These are phyloP conservation scores for Sanghuangporus weigelae DNA, from an alignment of 1,284 basidiomycete genomes.

Conservation along the genomic window DNA sequence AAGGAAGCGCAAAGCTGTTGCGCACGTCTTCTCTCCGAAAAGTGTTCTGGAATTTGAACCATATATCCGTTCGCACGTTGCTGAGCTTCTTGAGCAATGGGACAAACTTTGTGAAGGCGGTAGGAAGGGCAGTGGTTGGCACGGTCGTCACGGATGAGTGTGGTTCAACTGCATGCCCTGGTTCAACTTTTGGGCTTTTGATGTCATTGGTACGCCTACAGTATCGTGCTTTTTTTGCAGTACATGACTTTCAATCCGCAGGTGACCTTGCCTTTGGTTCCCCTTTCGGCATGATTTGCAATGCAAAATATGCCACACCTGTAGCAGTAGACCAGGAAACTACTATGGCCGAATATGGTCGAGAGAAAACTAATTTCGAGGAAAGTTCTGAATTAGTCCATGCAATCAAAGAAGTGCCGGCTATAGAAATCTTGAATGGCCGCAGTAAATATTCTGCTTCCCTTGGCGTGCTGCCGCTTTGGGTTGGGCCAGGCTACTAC, in stretches of 20 bases:
- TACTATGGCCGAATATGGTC: slow-evolving; percentile 53
- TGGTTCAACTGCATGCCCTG: slow-evolving; percentile 75
- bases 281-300: slow-evolving; percentile 85
- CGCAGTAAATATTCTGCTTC: slow-evolving; percentile 84
- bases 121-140: slow-evolving; percentile 57
- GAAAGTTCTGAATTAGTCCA: slow-evolving; percentile 52
- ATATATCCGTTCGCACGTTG: slow-evolving; percentile 63
- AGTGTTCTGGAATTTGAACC: slow-evolving; percentile 79
- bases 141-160: slow-evolving; percentile 52
- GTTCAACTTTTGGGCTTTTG: slow-evolving; percentile 83
- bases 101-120: slow-evolving; percentile 64
- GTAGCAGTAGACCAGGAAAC: slow-evolving; percentile 44
- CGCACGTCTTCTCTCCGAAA: slow-evolving; percentile 55
- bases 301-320: slow-evolving; percentile 68
- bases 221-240: not conserved
- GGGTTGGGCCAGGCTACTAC: slow-evolving; percentile 65
- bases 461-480: slow-evolving; percentile 54
- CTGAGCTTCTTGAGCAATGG: slow-evolving; percentile 68
- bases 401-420: slow-evolving; percentile 76
- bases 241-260: slow-evolving; percentile 19
- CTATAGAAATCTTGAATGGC: slow-evolving; percentile 83
- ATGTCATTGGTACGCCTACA: slow-evolving; percentile 58
- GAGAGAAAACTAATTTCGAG: slow-evolving; percentile 60
- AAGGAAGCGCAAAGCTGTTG: slow-evolving; percentile 42
- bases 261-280: slow-evolving; percentile 82